A percentile compares a stretch with the other conserved stretches of the same genome.
Conservation (phyloP, 768 basidiomycete species). For the Suillus alpinus region DNA sequence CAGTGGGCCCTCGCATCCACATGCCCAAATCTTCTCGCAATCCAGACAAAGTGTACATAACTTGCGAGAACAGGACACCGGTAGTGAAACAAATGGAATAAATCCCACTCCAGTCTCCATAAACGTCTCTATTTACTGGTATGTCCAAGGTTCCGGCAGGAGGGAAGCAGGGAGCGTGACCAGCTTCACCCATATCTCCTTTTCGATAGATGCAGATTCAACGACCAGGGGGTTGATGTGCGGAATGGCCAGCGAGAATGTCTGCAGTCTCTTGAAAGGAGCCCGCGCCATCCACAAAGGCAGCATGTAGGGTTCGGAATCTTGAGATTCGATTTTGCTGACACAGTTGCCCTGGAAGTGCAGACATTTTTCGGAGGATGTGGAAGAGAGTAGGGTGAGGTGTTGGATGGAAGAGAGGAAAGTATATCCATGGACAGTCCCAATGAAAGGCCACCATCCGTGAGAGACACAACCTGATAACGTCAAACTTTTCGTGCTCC, state of each 20-base stretch:
- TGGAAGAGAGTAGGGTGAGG: constrained; percentile 26
- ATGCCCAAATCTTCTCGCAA: too few species aligned
- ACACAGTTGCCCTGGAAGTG: background rate
- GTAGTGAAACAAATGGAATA: background rate
- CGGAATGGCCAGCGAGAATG: background rate
- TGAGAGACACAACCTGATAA: constrained; percentile 26
- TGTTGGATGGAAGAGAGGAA: constrained; percentile 39
- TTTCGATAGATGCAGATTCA: background rate
- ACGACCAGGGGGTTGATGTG: background rate
- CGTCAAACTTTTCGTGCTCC: constrained; percentile 19
- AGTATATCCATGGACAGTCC: constrained; percentile 25
- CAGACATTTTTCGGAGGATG: background rate
- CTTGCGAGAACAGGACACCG: background rate
- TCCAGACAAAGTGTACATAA: background rate
- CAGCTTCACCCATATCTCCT: background rate
- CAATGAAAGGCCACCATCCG: constrained; percentile 33
- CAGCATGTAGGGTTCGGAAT: background rate
- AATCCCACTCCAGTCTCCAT: background rate
- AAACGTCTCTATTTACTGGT: too few species aligned
- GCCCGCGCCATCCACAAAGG: constrained; percentile 20
- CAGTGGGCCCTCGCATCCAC: too few species aligned
- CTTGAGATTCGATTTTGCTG: too few species aligned
- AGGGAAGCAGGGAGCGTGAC: background rate
- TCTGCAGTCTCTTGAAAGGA: constrained; percentile 26
- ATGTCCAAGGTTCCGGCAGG: background rate